A percentile compares a stretch with the other conserved stretches of the same genome.
phyloP scores from a whole-genome alignment of 2,329 filamentous ascomycete genomes.

The Diaporthe sp. region DNA sequence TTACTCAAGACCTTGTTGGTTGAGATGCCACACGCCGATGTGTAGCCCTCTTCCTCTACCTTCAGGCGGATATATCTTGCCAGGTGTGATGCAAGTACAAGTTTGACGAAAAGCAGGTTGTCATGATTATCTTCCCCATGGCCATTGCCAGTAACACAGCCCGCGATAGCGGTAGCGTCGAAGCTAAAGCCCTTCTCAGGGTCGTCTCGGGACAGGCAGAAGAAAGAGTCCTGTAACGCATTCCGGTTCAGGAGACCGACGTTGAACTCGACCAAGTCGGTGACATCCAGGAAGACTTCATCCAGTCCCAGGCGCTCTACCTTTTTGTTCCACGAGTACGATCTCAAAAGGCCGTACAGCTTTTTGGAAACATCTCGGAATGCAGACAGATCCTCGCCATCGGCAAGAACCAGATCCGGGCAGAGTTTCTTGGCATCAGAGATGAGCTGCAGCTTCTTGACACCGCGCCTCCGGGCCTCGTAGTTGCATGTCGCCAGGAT shows the following conservation, averaged over 20 bases:
- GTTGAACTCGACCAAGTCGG: constrained; percentile 89
- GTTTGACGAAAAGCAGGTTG: constrained; percentile 64
- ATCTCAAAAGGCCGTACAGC: constrained; percentile 79
- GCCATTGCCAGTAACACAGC: constrained; percentile 61
- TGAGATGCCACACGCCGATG: constrained; percentile 87
- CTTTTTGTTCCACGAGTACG: constrained; percentile 82
- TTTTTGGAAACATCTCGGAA: constrained; percentile 90
- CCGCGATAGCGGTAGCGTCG: constrained; percentile 77
- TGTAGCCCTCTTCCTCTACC: constrained; percentile 85
- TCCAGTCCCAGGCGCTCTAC: constrained; percentile 91
- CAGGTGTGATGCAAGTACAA: constrained; percentile 85
- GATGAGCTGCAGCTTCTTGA: constrained; percentile 88
- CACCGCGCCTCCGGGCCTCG: constrained; percentile 80
- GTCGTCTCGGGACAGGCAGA: constrained; percentile 79
- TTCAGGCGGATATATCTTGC: constrained; percentile 79
- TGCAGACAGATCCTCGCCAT: constrained; percentile 87
- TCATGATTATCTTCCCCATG: constrained; percentile 6
- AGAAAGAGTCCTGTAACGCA: constrained; percentile 79
- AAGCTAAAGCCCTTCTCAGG: constrained; percentile 86
- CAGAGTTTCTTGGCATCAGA: constrained; percentile 84
- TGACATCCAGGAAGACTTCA: constrained; percentile 89
- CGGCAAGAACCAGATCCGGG: constrained; percentile 86
- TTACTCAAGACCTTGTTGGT: constrained; percentile 91
- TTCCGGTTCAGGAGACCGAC: constrained; percentile 76
- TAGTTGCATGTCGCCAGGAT: constrained; percentile 97